Conservation (phyloP, 148 eudicot species). For the Arbutus unedo region DNA sequence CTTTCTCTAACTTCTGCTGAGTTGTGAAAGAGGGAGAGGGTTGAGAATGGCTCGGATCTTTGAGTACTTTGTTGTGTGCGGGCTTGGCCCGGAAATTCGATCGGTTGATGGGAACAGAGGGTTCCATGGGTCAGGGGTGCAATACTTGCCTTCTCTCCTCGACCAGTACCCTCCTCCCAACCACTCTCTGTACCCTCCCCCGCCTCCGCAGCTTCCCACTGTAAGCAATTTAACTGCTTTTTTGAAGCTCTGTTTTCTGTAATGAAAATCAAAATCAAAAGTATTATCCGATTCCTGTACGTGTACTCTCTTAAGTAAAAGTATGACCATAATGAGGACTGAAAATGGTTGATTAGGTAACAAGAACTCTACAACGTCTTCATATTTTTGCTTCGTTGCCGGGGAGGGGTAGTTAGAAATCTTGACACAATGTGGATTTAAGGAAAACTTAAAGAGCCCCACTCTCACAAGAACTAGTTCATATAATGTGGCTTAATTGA, state of each 20-base stretch:
- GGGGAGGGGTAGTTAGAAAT: not conserved
- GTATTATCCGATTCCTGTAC: not conserved
- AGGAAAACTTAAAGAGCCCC: not conserved
- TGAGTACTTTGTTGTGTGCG: conserved; percentile 91
- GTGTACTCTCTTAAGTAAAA: not conserved
- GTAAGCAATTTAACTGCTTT: conserved; percentile 25
- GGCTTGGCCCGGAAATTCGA: conserved; percentile 82
- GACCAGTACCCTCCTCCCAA: conserved; percentile 77
- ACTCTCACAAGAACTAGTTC: not conserved
- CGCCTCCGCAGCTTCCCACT: conserved; percentile 91
- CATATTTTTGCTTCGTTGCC: not conserved
- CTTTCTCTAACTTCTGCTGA: not conserved
- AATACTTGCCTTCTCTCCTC: conserved; percentile 65
- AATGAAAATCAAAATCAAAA: not conserved
- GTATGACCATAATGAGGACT: not conserved
- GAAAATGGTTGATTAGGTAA: not conserved
- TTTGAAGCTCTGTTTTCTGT: not conserved
- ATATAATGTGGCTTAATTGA: not conserved
- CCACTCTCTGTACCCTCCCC: conserved; percentile 69
- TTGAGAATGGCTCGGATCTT: conserved; percentile 60
- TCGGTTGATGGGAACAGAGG: conserved; percentile 68
- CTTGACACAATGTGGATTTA: not conserved
- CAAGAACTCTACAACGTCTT: not conserved
- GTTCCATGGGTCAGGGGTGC: conserved; percentile 53
- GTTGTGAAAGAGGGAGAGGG: conserved; percentile 16